Evolutionary conservation across 257 asterid species (phyloP), one percentile per base, ranked within the genome.

Genomic region (Primulina huaijiensis): DNA sequence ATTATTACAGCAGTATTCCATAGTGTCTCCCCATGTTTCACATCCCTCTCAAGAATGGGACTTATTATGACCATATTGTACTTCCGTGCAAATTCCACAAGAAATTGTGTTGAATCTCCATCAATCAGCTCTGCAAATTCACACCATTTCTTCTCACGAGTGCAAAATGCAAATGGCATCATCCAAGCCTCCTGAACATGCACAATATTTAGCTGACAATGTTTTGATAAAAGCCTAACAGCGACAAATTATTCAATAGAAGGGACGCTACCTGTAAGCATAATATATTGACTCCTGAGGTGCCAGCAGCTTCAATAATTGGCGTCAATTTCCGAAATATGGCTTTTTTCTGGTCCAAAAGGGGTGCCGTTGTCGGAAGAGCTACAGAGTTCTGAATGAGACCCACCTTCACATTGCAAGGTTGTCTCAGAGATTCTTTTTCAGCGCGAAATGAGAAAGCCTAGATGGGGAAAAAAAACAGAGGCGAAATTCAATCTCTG

Each of bases 161-260:
- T 93, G 83, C 99, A 93, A 75, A 93, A 90, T 56, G 95, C 99
- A 83, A 93, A 93, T 31, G 99, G 99, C 99, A 93, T 93, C 78
- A 71, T 89, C 99, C 99, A 93, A 20, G 97, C 97, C 81, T 93
- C 99, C 99, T 93, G 79, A 70, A 78, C 31, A 63, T 55, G 46
- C 38, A 61, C 60, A 30, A n/a, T 21, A 68, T 20, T 9, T 62
- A 27, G 25, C 23, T 30, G 3, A 27, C 3, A 31, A 19, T 33
- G 14, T 62, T 0, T 10, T 14, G 40, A 69, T 78, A 58, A 78
- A 64, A 64, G 68, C 57, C 68, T 46, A 58, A 55, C 43, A 25
- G 70, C 57, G n/a, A 50, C 14, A n/a, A 58, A 33, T 21, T 25
- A 33, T 25, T 57, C 70, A 55, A 8, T 62, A 58, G n/a, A 71